These are phyloP conservation scores for Calonectria honghensis DNA, from an alignment of 2,329 filamentous ascomycete species.

Conservation along the genomic window DNA sequence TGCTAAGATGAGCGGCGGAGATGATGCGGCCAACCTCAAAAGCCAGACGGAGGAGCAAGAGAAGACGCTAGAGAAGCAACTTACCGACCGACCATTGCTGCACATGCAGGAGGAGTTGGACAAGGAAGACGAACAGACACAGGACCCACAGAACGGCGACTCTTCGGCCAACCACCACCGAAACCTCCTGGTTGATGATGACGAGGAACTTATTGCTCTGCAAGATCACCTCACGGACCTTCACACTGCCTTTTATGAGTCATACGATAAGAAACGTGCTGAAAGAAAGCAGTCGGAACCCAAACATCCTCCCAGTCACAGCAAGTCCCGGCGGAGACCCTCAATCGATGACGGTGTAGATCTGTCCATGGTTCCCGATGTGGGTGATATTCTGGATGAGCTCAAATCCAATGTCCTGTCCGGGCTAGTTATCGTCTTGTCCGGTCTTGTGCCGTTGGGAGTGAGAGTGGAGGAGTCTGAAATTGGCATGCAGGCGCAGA, in stretches of 20 bases:
- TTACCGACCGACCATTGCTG: constrained; percentile 91
- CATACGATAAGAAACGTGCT: constrained; percentile 79
- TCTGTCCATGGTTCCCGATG: constrained; percentile 81
- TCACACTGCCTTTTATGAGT: constrained; percentile 87
- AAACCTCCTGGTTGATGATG: constrained; percentile 91
- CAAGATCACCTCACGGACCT: constrained; percentile 84
- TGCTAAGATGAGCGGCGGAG: constrained; percentile 83
- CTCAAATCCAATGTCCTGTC: constrained; percentile 87
- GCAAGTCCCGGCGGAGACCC: constrained; percentile 55
- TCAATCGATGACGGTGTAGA: constrained; percentile 66
- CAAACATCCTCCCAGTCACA: constrained; percentile 60
- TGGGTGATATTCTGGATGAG: constrained; percentile 87
- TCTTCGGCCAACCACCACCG: constrained; percentile 64
- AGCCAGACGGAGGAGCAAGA: constrained; percentile 90
- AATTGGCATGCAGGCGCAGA: constrained; percentile 89
- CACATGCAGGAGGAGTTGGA: constrained; percentile 95
- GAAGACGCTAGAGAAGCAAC: constrained; percentile 89
- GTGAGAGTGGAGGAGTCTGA: constrained; percentile 88
- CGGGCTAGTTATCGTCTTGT: constrained; percentile 88
- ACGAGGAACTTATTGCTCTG: constrained; percentile 86
- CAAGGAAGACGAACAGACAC: constrained; percentile 76
- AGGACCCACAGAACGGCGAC: constrained; percentile 53
- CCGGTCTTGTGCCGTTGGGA: constrained; percentile 90
- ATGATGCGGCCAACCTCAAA: constrained; percentile 80
- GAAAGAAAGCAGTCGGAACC: constrained; percentile 60